phyloP scores from a whole-genome alignment of 306 rosid genomes.

The Cucurbita moschata region DNA sequence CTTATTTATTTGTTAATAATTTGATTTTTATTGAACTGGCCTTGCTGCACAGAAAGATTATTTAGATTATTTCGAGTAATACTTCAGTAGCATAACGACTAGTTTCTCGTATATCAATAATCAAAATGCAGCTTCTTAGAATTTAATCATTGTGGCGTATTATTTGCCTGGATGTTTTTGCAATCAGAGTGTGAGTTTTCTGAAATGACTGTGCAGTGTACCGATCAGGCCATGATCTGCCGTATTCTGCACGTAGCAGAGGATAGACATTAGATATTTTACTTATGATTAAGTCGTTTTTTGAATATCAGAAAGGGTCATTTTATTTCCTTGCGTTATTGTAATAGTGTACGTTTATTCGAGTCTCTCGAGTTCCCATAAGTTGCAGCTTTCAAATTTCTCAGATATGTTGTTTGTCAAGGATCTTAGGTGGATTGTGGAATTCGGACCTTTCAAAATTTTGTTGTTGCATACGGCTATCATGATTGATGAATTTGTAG shows the following conservation, averaged over 20 bases:
- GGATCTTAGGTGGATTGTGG: background rate
- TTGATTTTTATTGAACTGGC: background rate
- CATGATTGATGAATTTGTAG: background rate
- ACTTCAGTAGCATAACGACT: background rate
- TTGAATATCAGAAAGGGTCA: background rate
- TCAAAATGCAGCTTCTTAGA: no score
- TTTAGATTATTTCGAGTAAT: background rate
- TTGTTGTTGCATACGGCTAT: background rate
- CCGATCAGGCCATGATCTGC: background rate
- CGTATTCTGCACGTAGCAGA: background rate
- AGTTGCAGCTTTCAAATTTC: background rate
- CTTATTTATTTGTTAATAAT: background rate
- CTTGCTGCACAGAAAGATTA: background rate
- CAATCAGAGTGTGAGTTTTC: background rate
- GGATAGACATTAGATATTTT: background rate
- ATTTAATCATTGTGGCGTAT: background rate
- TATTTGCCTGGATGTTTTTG: background rate
- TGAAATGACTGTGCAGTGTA: background rate
- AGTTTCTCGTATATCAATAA: background rate
- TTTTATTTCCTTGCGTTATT: background rate
- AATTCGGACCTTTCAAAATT: no score
- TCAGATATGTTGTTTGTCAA: background rate
- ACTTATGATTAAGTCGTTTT: background rate
- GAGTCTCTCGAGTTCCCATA: no score
- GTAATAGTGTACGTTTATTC: background rate